Evolutionary conservation across 495 filamentous ascomycete species (phyloP).

Genomic region (Tuber borchii): DNA sequence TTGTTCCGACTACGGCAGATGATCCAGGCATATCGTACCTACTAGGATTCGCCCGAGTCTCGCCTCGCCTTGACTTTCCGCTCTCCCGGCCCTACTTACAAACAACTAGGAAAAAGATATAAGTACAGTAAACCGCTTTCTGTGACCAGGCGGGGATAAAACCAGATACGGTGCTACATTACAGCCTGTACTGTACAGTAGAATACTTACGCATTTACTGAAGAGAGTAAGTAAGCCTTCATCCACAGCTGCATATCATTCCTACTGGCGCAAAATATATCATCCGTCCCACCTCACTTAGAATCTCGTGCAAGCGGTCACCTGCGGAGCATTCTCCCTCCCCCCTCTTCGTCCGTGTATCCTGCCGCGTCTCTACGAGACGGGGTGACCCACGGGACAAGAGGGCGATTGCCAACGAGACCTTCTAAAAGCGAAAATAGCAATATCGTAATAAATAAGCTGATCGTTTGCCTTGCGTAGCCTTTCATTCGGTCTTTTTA

Average conservation of each 20-base stretch:
- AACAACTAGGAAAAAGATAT: background rate
- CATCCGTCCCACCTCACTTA: background rate
- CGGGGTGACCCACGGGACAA: background rate
- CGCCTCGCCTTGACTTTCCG: background rate
- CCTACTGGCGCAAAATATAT: background rate
- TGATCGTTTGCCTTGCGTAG: background rate
- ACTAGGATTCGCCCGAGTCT: background rate
- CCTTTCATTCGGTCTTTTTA: background rate
- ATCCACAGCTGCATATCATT: background rate
- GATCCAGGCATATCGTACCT: background rate
- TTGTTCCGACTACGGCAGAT: background rate
- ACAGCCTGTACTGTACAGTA: background rate
- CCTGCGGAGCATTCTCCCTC: too few relatives aligned
- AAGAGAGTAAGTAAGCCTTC: background rate
- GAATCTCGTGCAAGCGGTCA: background rate
- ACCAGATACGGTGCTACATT: background rate
- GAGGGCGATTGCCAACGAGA: background rate
- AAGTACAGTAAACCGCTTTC: background rate
- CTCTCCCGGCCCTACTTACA: background rate
- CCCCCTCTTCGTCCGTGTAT: background rate
- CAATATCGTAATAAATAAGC: background rate
- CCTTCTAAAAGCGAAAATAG: background rate
- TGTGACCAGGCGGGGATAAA: background rate
- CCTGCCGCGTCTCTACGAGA: background rate
- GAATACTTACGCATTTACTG: background rate